Conservation (phyloP, 495 filamentous ascomycete species). For the Penicillium atrosanguineum region DNA sequence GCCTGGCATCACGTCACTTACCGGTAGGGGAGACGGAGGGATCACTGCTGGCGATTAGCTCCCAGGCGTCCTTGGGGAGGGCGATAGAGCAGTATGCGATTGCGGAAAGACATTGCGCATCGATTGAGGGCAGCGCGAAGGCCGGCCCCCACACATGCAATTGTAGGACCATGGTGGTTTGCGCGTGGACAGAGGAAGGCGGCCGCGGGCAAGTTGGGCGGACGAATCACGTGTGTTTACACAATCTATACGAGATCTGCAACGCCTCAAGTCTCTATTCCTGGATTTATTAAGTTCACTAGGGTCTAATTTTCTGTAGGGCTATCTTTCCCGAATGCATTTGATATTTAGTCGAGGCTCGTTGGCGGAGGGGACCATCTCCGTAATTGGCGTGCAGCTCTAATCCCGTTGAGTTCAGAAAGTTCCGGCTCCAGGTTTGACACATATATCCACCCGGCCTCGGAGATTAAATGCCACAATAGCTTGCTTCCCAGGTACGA, state of each 20-base stretch:
- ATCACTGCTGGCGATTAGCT: constrained; percentile 72
- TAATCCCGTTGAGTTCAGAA: background rate
- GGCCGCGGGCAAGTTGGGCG: constrained; percentile 14
- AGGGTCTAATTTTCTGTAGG: background rate
- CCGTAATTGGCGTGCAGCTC: background rate
- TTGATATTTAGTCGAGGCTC: background rate
- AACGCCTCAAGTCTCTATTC: background rate
- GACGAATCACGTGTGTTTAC: constrained; percentile 31
- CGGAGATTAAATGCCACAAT: background rate
- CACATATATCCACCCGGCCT: background rate
- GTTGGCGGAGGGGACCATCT: background rate
- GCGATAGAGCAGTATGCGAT: constrained; percentile 66
- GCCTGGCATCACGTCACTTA: constrained; percentile 46
- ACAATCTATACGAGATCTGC: background rate
- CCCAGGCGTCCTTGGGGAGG: constrained; percentile 62
- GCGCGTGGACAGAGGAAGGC: constrained; percentile 16
- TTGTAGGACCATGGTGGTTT: constrained; percentile 60
- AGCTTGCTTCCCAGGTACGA: background rate
- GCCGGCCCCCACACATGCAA: constrained; percentile 91
- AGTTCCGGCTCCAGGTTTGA: background rate
- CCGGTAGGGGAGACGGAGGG: constrained; percentile 71
- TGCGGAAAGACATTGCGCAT: constrained; percentile 79
- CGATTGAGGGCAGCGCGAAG: constrained; percentile 83
- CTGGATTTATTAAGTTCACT: background rate
- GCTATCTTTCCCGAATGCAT: background rate